These are phyloP conservation scores for Neoscytalidium dimidiatum DNA, from an alignment of 2,329 filamentous ascomycete species.

Conservation along the genomic window DNA sequence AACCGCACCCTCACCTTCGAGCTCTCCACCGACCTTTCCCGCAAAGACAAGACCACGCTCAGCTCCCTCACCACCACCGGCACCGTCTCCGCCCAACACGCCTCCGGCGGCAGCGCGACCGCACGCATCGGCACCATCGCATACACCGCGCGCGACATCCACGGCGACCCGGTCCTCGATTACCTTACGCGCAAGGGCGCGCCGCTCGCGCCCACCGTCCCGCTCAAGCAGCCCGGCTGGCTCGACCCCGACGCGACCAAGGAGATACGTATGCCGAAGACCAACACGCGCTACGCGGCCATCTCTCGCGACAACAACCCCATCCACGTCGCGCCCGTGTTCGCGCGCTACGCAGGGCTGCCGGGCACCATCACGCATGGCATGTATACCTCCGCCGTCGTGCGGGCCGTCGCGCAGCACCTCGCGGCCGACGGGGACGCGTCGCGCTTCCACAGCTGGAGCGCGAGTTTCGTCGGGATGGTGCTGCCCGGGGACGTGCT, in stretches of 20 bases:
- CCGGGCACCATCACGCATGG: conserved; percentile 46
- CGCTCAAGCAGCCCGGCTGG: conserved; percentile 20
- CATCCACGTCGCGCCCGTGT: conserved; percentile 41
- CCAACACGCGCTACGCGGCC: conserved; percentile 29
- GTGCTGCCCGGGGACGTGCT: conserved; percentile 38
- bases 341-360: conserved; percentile 38
- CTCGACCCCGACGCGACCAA: background rate
- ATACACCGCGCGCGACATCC: background rate
- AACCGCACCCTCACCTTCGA: conserved; percentile 23
- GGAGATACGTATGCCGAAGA: conserved; percentile 3
- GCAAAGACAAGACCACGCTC: background rate
- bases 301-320: conserved; percentile 45
- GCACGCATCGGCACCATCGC: background rate
- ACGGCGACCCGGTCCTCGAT: conserved; percentile 28
- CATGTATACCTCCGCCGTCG: conserved; percentile 40
- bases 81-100: background rate
- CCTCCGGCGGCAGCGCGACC: background rate
- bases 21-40: conserved; percentile 20
- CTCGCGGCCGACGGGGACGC: conserved; percentile 15
- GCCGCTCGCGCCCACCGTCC: conserved; percentile 8
- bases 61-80: background rate
- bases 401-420: conserved; percentile 31
- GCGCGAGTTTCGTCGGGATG: conserved; percentile 38
- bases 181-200: conserved; percentile 28
- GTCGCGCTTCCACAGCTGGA: conserved; percentile 24